Conservation (phyloP, 2,329 filamentous ascomycete genomes). For the Calonectria henricotiae region DNA sequence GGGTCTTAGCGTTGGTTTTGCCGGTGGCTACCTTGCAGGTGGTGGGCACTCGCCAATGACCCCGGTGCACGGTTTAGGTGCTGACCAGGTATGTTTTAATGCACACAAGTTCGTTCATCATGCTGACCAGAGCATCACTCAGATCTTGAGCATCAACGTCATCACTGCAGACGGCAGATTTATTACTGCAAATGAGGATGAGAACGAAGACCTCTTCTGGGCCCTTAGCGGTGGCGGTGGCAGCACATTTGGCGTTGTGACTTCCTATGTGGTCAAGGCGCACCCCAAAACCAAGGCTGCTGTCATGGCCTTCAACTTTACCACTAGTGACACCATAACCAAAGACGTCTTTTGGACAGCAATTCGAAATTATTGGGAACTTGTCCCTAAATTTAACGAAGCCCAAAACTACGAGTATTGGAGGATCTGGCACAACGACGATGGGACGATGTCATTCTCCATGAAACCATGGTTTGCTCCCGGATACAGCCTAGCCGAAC, state of each 20-base stretch:
- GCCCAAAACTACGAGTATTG: conserved; percentile 14
- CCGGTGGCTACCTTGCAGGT: conserved; percentile 1
- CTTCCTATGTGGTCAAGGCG: conserved; percentile 12
- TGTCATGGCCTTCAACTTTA: not conserved
- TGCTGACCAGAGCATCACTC: not conserved
- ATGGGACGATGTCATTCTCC: conserved; percentile 8
- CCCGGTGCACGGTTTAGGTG: not conserved
- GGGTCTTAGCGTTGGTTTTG: conserved; percentile 1
- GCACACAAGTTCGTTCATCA: too few species aligned
- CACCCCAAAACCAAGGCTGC: conserved; percentile 7
- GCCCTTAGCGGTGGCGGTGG: conserved; percentile 6
- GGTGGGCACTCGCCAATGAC: conserved; percentile 14
- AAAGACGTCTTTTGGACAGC: conserved; percentile 1
- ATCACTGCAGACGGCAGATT: conserved; percentile 10
- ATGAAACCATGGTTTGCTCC: conserved; percentile 18
- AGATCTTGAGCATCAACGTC: conserved; percentile 8
- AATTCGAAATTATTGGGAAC: not conserved
- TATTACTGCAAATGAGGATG: not conserved
- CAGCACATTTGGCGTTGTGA: conserved; percentile 13
- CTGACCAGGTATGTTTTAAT: not conserved
- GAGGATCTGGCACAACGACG: conserved; percentile 7
- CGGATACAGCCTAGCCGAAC: conserved; percentile 12
- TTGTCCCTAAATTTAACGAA: not conserved
- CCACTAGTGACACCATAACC: not conserved
- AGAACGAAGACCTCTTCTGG: not conserved